Conservation (phyloP, 2,329 filamentous ascomycete species). For the Capronia epimyces region DNA sequence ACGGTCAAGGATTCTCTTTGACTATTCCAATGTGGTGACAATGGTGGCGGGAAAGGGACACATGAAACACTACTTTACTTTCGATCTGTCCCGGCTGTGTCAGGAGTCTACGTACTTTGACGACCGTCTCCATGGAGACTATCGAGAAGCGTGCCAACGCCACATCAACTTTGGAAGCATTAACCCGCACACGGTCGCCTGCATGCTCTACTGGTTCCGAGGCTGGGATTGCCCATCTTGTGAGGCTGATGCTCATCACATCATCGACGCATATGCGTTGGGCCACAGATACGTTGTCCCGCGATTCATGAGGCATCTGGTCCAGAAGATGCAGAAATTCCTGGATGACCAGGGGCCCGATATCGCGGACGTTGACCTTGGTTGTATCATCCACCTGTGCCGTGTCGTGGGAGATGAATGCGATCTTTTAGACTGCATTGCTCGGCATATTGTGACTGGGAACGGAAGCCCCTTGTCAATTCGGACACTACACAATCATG, state of each 20-base stretch:
- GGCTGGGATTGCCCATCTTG: constrained; percentile 6
- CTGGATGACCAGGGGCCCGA: neutral
- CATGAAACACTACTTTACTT: neutral
- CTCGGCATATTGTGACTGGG: no score
- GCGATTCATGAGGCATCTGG: constrained; percentile 2
- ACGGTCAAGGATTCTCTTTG: neutral
- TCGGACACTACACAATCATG: no score
- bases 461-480: no score
- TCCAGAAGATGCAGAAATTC: neutral
- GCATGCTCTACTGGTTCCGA: constrained; percentile 8
- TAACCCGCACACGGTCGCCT: constrained; percentile 2
- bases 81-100: constrained; percentile 3
- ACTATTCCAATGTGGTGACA: constrained; percentile 8
- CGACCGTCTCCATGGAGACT: constrained; percentile 3
- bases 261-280: neutral
- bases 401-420: neutral
- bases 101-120: constrained; percentile 5
- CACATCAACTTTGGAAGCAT: constrained; percentile 2
- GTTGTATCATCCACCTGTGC: neutral
- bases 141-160: neutral
- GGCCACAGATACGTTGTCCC: neutral
- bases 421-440: neutral
- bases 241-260: neutral
- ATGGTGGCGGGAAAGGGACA: constrained; percentile 1
- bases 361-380: neutral